Base-by-base conservation (phyloP, 805 yeast species). In the Nakazawaea wyomingensis region DNA sequence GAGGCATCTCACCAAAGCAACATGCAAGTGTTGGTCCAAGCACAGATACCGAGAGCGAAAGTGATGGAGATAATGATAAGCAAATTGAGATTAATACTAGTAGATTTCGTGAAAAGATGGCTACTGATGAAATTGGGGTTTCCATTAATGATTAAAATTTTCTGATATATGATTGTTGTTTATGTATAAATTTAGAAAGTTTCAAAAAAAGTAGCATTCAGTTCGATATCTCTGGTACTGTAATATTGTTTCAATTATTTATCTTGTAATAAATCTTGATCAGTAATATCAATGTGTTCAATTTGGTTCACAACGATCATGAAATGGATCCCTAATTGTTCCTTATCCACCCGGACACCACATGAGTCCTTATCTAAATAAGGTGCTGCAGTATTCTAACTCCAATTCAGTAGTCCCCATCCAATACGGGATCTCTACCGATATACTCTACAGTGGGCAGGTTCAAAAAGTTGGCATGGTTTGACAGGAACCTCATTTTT, bases 271-370 rank as follows among this genome's bases (percentile, higher is more conserved):
- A 42, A 14, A 3, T 42, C 41, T 8, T 30, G 19, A 6, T 17
- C 3, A 5, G 36, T 19, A 11, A 30, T 32, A 18, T 17, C 31
- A 9, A 3, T 31, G 16, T 7, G 22, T 14, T 31, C 36, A 42
- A 22, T 42, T 41, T 8, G 11, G 13, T 18, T 42, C 45, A 18
- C 31, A 40, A 8, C 37, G 33, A 27, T 24, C 61, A 5, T 62
- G 58, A 53, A 69, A 80, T 1, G 88, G 88, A 54, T 85, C 80
- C 47, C 93, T 67, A 1, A n/a, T n/a, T n/a, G n/a, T n/a, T n/a
- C n/a, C n/a, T n/a, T n/a, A n/a, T n/a, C n/a, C n/a, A n/a, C 60
- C 21, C 59, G 62, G n/a, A 66, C 59, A 0, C 87, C 90, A 52
- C 73, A 76, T 61, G 78, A 77, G 56, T 82, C 87, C 6, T 53